Base-by-base conservation (phyloP, 495 filamentous ascomycete species). In the Podospora bellae-mahoneyi region DNA sequence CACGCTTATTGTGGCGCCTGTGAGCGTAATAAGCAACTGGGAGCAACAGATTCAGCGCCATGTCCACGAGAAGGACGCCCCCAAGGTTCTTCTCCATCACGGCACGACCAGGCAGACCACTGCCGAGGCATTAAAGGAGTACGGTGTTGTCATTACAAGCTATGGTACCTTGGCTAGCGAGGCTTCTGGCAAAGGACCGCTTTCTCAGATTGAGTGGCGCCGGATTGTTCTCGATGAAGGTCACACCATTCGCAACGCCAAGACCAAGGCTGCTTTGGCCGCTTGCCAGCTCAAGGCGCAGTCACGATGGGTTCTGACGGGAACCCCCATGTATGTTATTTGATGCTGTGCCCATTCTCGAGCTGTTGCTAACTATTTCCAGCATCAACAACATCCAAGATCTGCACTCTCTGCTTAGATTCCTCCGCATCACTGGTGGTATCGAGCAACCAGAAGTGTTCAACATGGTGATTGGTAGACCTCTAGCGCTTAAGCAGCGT, bases 21-120 rank as follows among this genome's bases (percentile, higher is more conserved):
- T 96, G 0, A 88, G 89, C 61, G 92, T 97, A 9, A 95, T 97
- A 91, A 94, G 90, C 72, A 97, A 97, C 71, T 97, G 94, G 94
- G 87, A 84, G 65, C 87, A 88, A 39, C 93, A 97, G 76, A 92
- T 95, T 30, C 77, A 87, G 63, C 85, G 87, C 39, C 94, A 97
- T 72, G 84, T 94, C 15, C 80, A 84, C 19, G 73, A 81, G 5
- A 83, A 91, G 13, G 77, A 84, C 64, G 75, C 81, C 2, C 85
- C 93, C 23, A 86, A 83, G 20, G 84, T 96, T 19, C 79, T 92
- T 67, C 87, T 89, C 23, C 96, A 94, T 68, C 93, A 98, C 74
- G 92, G 90, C 2, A 69, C 81, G 19, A 80, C 80, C 16, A 84
- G 86, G 62, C 86, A 88, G 66, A 77, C 86, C 55, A 74, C 78